Percentiles rank a stretch among this genome's conserved stretches.
phyloP scores from a whole-genome alignment of 331 rosid genomes.

The Pyrus hybrid region DNA sequence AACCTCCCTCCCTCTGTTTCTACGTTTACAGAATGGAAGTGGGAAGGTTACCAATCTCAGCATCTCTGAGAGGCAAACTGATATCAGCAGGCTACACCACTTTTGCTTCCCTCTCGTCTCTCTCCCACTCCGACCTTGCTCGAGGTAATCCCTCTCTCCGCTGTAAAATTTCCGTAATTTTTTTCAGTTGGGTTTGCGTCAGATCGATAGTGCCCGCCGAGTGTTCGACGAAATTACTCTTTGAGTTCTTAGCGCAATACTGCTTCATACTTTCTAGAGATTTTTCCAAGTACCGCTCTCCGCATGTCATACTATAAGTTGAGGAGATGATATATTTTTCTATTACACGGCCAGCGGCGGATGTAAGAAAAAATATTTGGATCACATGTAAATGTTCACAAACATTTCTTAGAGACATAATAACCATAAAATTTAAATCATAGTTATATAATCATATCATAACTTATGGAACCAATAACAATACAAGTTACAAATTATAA shows the following conservation, averaged over 20 bases:
- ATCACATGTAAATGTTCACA: no score
- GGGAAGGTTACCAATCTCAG: slow-evolving; percentile 67
- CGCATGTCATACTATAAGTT: neutral
- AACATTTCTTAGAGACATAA: no score
- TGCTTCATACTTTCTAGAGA: neutral
- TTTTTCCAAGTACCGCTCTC: neutral
- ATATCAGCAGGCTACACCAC: slow-evolving; percentile 70
- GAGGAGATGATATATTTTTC: neutral
- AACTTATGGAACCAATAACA: no score
- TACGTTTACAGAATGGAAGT: slow-evolving; percentile 42
- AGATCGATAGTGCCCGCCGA: neutral
- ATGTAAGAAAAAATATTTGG: no score
- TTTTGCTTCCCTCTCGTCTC: slow-evolving; percentile 39
- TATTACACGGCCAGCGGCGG: no score
- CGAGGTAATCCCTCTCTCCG: slow-evolving; percentile 35
- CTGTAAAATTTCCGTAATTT: neutral
- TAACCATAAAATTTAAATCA: no score
- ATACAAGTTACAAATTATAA: no score
- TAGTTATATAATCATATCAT: no score
- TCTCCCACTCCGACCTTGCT: slow-evolving; percentile 53
- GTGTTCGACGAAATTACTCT: slow-evolving; percentile 5
- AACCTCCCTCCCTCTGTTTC: neutral
- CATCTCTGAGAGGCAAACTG: slow-evolving; percentile 69
- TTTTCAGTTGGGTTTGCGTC: neutral
- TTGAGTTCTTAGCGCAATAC: neutral